Conservation (phyloP, 2,329 filamentous ascomycete genomes). For the Monilinia vaccinii-corymbosi region DNA sequence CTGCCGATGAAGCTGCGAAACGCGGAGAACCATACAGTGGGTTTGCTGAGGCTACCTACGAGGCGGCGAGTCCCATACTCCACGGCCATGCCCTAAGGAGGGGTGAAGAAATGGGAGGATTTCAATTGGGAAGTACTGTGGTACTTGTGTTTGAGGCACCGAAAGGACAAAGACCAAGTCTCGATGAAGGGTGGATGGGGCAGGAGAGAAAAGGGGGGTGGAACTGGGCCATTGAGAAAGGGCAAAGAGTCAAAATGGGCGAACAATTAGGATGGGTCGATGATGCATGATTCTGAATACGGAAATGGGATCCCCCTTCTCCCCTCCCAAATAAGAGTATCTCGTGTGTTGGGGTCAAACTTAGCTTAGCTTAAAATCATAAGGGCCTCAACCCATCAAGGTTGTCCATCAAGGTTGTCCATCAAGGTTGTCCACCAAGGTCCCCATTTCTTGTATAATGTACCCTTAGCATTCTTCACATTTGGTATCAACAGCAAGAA, state of each 20-base stretch:
- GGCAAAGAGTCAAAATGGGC: conserved; percentile 81
- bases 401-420: conserved; percentile 13
- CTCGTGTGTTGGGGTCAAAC: background rate
- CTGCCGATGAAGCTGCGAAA: conserved; percentile 67
- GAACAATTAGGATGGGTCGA: conserved; percentile 72
- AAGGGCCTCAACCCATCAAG: background rate
- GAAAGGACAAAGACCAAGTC: conserved; percentile 44
- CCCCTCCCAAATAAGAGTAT: background rate
- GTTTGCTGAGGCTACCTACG: conserved; percentile 87
- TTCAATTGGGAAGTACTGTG: conserved; percentile 89
- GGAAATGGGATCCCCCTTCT: too few species aligned
- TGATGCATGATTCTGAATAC: conserved; percentile 30
- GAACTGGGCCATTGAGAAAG: conserved; percentile 79
- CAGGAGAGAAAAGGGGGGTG: conserved; percentile 58
- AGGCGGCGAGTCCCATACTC: conserved; percentile 64
- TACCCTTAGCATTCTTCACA: background rate
- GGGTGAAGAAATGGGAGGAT: conserved; percentile 97
- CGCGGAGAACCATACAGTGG: conserved; percentile 80
- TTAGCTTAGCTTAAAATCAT: background rate
- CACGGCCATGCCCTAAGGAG: conserved; percentile 74
- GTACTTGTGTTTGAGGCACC: conserved; percentile 96
- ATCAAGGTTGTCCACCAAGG: conserved; percentile 12
- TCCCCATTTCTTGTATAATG: background rate
- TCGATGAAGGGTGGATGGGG: conserved; percentile 51
- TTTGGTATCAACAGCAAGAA: background rate